These are phyloP conservation scores for Mycena leptocephala DNA, from an alignment of 768 basidiomycete species.

Conservation along the genomic window DNA sequence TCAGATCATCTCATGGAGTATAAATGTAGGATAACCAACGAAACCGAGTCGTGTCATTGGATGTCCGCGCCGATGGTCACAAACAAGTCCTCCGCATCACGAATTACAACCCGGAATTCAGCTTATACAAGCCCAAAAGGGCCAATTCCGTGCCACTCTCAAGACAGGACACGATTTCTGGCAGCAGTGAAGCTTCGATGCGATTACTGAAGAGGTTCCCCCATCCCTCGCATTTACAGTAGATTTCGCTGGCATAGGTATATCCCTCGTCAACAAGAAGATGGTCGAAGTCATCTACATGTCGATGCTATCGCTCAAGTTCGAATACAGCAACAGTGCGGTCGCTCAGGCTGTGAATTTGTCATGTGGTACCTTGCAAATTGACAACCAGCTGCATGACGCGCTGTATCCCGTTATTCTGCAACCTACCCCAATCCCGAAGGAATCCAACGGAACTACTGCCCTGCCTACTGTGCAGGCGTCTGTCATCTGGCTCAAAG, in stretches of 20 bases:
- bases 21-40: constrained; percentile 67
- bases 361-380: constrained; percentile 89
- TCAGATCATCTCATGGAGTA: background rate
- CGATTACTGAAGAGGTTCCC: constrained; percentile 80
- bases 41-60: constrained; percentile 84
- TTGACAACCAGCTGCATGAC: constrained; percentile 98
- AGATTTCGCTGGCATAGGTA: constrained; percentile 91
- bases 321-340: constrained; percentile 88
- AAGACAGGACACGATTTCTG: constrained; percentile 80
- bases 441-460: constrained; percentile 81
- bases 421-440: constrained; percentile 92
- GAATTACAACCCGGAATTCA: constrained; percentile 87
- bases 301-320: constrained; percentile 82
- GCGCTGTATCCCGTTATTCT: constrained; percentile 95
- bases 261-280: constrained; percentile 91
- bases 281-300: constrained; percentile 93
- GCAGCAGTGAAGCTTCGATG: constrained; percentile 88
- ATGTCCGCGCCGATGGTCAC: constrained; percentile 91
- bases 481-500: constrained; percentile 92
- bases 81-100: constrained; percentile 91
- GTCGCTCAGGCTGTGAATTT: constrained; percentile 87
- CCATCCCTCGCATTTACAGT: constrained; percentile 79
- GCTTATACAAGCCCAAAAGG: constrained; percentile 88
- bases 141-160: constrained; percentile 62
- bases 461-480: constrained; percentile 92